Evolutionary conservation across 176 grass and related monocot species (phyloP), one percentile per base, ranked within the genome.

Genomic region (Ampelocalamus luodianensis): DNA sequence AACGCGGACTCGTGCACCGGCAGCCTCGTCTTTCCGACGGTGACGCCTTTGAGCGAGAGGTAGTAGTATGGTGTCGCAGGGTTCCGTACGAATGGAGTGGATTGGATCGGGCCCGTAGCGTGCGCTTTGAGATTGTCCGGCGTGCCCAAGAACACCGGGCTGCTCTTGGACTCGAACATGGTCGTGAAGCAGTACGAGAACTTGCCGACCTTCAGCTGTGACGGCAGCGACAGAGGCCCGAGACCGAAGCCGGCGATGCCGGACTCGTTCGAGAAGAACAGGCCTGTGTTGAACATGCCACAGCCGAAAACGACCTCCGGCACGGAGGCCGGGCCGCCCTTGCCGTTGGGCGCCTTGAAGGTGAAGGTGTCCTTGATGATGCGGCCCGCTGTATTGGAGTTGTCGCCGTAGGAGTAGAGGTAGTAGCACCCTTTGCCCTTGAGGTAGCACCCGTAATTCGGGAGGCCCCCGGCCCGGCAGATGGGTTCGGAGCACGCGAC

Each of bases 151-250:
- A 96, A 84, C 49, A 93, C 82, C 0, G 91, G 68, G 83, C 94
- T 96, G 26, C 14, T 73, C 55, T 83, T 89, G 3, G 64, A 68
- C 39, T 70, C 71, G 14, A 75, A 20, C 0, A 90, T 50, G 5
- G 91, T 51, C n/a, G 91, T 93, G 77, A 96, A 88, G 87, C 94
- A 93, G 76, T 96, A 55, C 0, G 89, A 96, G 77, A 96, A 93
- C 66, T 82, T 89, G 26, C 46, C 24, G 3, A 89, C 75, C 60
- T 85, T 90, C 8, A 96, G 91, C 72, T 96, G 93, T 15, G 91
- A 91, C 38, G 90, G 83, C 39, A 96, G 59, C 2, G 91, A 93
- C 86, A 89, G 62, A 44, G 80, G 81, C 13, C 91, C 90, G 54
- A 77, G 91, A 15, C 86, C 89, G 36, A 96, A 91, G 22, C 91